A percentile compares a stretch with the other conserved stretches of the same genome.
Evolutionary conservation across 352 stramenopile species (phyloP).

Genomic region (Phytophthora hibernalis): DNA sequence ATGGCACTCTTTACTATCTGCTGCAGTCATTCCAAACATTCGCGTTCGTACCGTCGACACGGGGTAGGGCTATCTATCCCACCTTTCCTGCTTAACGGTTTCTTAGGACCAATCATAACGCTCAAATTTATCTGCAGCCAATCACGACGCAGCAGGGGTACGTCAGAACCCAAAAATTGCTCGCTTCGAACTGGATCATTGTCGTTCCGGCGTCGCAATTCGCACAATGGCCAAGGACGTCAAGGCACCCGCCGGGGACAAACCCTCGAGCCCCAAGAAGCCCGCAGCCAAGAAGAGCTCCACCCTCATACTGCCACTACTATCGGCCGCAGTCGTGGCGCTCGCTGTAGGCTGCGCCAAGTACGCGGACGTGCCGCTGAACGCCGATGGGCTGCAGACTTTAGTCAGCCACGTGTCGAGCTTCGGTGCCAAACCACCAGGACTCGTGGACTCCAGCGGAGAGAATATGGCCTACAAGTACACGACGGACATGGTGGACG

Average conservation of each 20-base stretch:
- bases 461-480: slow-evolving; percentile 62
- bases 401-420: slow-evolving; percentile 24
- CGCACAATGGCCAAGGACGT: slow-evolving; percentile 25
- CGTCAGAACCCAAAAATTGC: slow-evolving; percentile 11
- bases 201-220: slow-evolving; percentile 5
- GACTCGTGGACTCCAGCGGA: slow-evolving; percentile 16
- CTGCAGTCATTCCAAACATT: slow-evolving; percentile 30
- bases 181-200: background rate
- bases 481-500: slow-evolving; percentile 54
- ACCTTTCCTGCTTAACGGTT: slow-evolving; percentile 7
- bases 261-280: slow-evolving; percentile 21
- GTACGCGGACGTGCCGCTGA: slow-evolving; percentile 40
- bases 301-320: slow-evolving; percentile 23
- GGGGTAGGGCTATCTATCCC: slow-evolving; percentile 7
- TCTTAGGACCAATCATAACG: slow-evolving; percentile 27
- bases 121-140: slow-evolving; percentile 14
- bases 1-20: slow-evolving; percentile 13
- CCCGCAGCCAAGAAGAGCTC: slow-evolving; percentile 23
- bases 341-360: slow-evolving; percentile 32
- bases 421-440: slow-evolving; percentile 1
- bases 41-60: slow-evolving; percentile 11
- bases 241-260: slow-evolving; percentile 10
- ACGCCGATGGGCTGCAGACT: slow-evolving; percentile 26
- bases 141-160: slow-evolving; percentile 23
- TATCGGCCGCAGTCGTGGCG: slow-evolving; percentile 34